Evolutionary conservation across 768 basidiomycete genomes (phyloP).

Genomic region (Pleurotus eryngii): DNA sequence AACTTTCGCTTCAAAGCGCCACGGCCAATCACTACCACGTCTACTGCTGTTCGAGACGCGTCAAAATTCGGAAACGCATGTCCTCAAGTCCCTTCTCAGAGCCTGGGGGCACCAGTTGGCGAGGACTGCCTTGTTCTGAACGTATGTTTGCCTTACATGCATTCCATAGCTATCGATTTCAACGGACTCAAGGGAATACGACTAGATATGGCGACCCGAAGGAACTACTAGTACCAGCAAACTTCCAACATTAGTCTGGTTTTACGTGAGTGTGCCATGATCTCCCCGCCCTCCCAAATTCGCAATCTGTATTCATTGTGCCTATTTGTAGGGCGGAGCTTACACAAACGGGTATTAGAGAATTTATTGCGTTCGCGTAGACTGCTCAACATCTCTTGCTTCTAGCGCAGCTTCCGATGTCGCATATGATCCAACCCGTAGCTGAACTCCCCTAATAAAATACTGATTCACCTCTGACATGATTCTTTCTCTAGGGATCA

Average conservation of each 20-base stretch:
- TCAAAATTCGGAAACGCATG: constrained; percentile 40
- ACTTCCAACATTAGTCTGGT: constrained; percentile 14
- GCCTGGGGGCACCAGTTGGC: constrained; percentile 30
- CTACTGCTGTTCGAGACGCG: constrained; percentile 28
- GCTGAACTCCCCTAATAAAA: constrained; percentile 6
- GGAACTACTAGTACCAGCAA: constrained; percentile 6
- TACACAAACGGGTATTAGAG: constrained; percentile 4
- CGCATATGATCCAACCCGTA: constrained; percentile 45
- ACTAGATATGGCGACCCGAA: constrained; percentile 17
- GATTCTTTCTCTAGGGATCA: not conserved
- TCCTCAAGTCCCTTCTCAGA: constrained; percentile 31
- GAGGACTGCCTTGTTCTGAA: constrained; percentile 45
- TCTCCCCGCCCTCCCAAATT: too few species aligned
- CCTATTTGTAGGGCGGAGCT: not conserved
- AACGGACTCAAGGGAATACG: too few species aligned
- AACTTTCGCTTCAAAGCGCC: constrained; percentile 44
- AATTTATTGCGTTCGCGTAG: not conserved
- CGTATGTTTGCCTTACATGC: constrained; percentile 15
- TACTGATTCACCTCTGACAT: not conserved
- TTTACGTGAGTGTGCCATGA: constrained; percentile 1
- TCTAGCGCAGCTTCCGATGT: constrained; percentile 41
- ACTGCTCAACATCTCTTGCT: not conserved
- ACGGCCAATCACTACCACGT: constrained; percentile 23
- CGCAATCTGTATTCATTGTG: not conserved
- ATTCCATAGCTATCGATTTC: not conserved